These are phyloP conservation scores for Elaeis guineensis DNA, from an alignment of 176 grass and related monocot species.

Conservation along the genomic window DNA sequence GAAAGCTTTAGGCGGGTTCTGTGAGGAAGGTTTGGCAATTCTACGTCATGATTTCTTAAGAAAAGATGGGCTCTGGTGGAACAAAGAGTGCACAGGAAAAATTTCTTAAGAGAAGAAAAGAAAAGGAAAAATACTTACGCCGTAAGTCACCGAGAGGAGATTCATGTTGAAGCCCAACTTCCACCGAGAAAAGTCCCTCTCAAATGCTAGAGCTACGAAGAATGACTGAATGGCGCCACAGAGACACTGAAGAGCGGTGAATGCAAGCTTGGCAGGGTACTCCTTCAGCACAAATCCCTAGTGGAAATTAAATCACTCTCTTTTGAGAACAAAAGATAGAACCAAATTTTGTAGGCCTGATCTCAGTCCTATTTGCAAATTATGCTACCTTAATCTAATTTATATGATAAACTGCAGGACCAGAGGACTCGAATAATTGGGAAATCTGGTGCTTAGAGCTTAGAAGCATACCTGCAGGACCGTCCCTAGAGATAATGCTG, in stretches of 20 bases:
- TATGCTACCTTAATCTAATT: too few relatives aligned
- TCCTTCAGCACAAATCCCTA: conserved; percentile 49
- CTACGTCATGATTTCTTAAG: too few relatives aligned
- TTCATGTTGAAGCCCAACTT: conserved; percentile 43
- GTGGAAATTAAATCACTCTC: not conserved
- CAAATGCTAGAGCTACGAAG: not conserved
- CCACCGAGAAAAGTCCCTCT: conserved; percentile 66
- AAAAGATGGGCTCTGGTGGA: too few relatives aligned
- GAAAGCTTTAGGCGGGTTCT: too few relatives aligned
- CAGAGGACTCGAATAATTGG: too few relatives aligned
- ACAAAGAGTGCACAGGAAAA: too few relatives aligned
- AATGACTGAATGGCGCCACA: conserved; percentile 54
- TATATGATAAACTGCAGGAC: too few relatives aligned
- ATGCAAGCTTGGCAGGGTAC: conserved; percentile 63
- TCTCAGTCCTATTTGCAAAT: too few relatives aligned
- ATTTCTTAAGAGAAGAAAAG: not conserved
- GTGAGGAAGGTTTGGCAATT: too few relatives aligned
- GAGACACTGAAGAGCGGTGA: conserved; percentile 49
- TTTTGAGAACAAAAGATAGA: too few relatives aligned
- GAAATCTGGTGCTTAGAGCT: too few relatives aligned
- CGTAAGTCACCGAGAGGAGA: conserved; percentile 41
- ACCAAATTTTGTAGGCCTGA: too few relatives aligned
- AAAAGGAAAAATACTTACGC: conserved; percentile 16
- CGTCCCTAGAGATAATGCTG: conserved; percentile 39
- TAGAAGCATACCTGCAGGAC: conserved; percentile 36